Conservation (phyloP, 805 yeast genomes). For the Yamadazyma paraphyllophila region DNA sequence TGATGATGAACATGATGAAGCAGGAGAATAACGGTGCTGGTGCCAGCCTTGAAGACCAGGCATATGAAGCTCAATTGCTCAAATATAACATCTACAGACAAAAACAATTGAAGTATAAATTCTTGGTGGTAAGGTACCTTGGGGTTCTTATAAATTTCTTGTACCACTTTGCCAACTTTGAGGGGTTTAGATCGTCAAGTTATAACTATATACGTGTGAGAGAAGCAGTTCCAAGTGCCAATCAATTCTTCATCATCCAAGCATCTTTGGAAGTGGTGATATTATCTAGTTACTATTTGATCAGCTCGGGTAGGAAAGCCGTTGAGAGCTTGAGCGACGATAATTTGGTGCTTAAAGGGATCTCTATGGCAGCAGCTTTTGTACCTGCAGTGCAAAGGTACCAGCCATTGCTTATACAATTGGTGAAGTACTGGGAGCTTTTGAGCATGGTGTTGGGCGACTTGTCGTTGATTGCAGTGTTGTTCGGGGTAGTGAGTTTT, state of each 20-base stretch:
- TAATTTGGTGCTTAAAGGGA: constrained; percentile 24
- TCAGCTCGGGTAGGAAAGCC: constrained; percentile 24
- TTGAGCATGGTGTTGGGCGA: constrained; percentile 37
- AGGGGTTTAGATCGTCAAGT: constrained; percentile 22
- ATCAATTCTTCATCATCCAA: constrained; percentile 26
- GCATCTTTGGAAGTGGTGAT: constrained; percentile 32
- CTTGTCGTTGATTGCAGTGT: constrained; percentile 32
- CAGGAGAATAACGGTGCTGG: constrained; percentile 10
- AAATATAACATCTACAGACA: constrained; percentile 33
- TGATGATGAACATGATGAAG: constrained; percentile 27
- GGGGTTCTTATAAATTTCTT: constrained; percentile 29
- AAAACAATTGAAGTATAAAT: constrained; percentile 29
- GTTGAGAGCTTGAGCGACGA: constrained; percentile 24
- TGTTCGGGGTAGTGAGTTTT: constrained; percentile 36
- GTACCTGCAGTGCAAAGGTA: constrained; percentile 30
- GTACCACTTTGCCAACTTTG: constrained; percentile 29
- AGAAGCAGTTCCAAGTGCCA: constrained; percentile 4
- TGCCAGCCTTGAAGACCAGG: constrained; percentile 17
- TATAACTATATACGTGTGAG: constrained; percentile 24
- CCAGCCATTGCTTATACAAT: constrained; percentile 26
- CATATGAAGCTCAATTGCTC: constrained; percentile 27
- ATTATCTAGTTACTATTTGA: constrained; percentile 31
- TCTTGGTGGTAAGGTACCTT: constrained; percentile 29
- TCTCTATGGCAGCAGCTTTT: constrained; percentile 33
- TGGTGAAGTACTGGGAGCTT: constrained; percentile 37